Evolutionary conservation across 164 flowering plant genomes (phyloP), one percentile per base, ranked within the genome.

Genomic region (Kingdonia uniflora): DNA sequence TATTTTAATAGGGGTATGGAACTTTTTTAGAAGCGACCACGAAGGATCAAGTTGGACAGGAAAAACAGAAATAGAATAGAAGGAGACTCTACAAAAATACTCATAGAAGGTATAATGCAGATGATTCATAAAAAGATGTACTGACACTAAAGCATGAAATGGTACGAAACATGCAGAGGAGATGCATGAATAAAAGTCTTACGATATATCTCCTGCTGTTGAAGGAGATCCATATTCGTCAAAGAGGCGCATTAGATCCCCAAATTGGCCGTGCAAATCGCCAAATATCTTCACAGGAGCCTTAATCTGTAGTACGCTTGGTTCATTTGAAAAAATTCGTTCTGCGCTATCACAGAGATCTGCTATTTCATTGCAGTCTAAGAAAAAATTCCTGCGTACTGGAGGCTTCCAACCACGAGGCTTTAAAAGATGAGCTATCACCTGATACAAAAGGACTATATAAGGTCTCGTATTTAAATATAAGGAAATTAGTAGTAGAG

Each of bases 341-440:
- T 94, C 99, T 22, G 95, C 87, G 73, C 77, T 76, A 54, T 94
- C 99, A 80, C 99, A 94, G 41, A 94, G 84, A 65, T 94, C 99
- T 35, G 96, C 95, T 68, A 94, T 80, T 69, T 94, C 99, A 71
- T 87, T 89, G 81, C 99, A 89, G 56, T 89, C 97, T 64, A 94
- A 67, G 81, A 94, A 94, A 70, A 89, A 94, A 29, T 94, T 97
- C 19, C 99, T 76, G 26, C 87, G 86, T 42, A 87, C 99, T 15
- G 99, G 99, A 62, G 99, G 97, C 66, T 89, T 94, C 99, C 99
- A 94, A 45, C 99, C 97, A 60, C 97, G 99, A 64, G 99, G 99
- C 68, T 89, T 89, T 53, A 94, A 60, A 55, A 94, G 96, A 73
- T 83, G 90, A 41, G 86, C 82, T 58, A 89, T 73, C 50, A 94